Evolutionary conservation across 805 yeast species (phyloP).

Genomic region (Kodamaea restingae): DNA sequence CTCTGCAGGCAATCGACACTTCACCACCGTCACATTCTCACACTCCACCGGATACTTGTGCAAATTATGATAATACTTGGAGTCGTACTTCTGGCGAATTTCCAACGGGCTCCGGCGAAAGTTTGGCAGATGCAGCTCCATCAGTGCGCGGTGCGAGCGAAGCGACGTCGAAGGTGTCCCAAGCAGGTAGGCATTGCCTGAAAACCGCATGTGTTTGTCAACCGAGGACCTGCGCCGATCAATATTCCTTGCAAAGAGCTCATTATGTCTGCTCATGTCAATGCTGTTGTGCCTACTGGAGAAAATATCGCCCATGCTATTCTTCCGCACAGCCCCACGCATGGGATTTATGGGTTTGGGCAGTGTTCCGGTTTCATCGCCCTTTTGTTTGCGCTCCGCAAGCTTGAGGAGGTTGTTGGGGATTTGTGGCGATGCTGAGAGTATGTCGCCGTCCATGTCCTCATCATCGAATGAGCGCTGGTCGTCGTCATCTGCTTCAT

Average conservation of each 20-base stretch:
- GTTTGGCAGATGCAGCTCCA: slow-evolving; percentile 8
- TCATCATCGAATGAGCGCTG: slow-evolving; percentile 27
- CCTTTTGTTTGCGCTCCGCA: slow-evolving; percentile 44
- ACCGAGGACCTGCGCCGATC: slow-evolving; percentile 32
- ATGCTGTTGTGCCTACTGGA: slow-evolving; percentile 3
- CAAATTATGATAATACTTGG: slow-evolving; percentile 37
- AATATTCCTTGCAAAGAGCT: slow-evolving; percentile 15
- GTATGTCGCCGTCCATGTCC: slow-evolving; percentile 40
- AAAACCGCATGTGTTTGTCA: slow-evolving; percentile 25
- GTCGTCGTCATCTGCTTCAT: slow-evolving; percentile 11
- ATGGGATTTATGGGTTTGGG: slow-evolving; percentile 16
- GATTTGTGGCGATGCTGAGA: slow-evolving; percentile 66
- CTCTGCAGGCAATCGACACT: slow-evolving; percentile 57
- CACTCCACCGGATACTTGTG: slow-evolving; percentile 28
- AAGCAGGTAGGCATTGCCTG: background rate
- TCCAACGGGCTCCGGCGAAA: slow-evolving; percentile 1
- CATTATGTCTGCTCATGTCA: slow-evolving; percentile 10
- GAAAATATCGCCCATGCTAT: background rate
- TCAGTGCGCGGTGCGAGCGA: slow-evolving; percentile 6
- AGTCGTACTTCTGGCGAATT: slow-evolving; percentile 24
- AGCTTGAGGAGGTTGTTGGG: slow-evolving; percentile 55
- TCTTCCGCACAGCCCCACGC: background rate
- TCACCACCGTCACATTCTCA: slow-evolving; percentile 37
- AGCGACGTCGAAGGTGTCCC: slow-evolving; percentile 3
- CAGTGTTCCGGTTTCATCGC: slow-evolving; percentile 28